Evolutionary conservation across 139 green algal genomes (phyloP), one percentile per base, ranked within the genome.

Genomic region (Chlorella sorokiniana): DNA sequence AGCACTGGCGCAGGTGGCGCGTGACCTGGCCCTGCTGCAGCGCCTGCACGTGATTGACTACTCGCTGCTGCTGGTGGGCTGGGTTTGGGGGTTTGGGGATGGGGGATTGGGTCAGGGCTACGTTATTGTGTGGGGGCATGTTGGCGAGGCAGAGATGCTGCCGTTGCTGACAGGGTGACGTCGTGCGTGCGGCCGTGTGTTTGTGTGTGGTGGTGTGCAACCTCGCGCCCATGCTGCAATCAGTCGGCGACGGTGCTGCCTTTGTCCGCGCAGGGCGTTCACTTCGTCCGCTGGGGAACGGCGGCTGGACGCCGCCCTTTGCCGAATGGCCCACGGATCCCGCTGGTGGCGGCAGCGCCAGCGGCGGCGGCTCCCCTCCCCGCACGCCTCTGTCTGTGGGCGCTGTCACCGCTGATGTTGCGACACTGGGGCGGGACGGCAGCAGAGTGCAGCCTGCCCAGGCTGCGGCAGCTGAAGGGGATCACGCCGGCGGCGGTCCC

Each of bases 41-140:
- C 40, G 62, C 22, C 44, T 90, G 62, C 71, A 84, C 29, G 88
- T 96, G 35, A 97, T 97, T 84, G 93, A 97, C 85, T 97, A 97
- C 81, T 90, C 74, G 2, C 85, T 97, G 77, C 91, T 97, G 31
- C 75, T 97, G 54, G 93, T 92, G 6, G 56, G 18, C 56, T 65
- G 16, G 48, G 48, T 16, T 56, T 11, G 14, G 14, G 14, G 48
- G 14, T 56, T 11, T 16, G 14, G 11, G 48, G 48, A 56, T 56
- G 11, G 48, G 11, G 48, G 16, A 56, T 25, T 25, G 16, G 48
- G 14, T 56, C 14, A 16, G 48, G 14, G 14, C 11, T 56, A 16
- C 48, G 16, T 56, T 56, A 11, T 11, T 56, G 48, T 56, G 48
- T 56, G 16, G n/a, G n/a, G n/a, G n/a, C n/a, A n/a, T n/a, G n/a